Evolutionary conservation across 1,284 basidiomycete species (phyloP).

Genomic region (Tylopilus sp.): DNA sequence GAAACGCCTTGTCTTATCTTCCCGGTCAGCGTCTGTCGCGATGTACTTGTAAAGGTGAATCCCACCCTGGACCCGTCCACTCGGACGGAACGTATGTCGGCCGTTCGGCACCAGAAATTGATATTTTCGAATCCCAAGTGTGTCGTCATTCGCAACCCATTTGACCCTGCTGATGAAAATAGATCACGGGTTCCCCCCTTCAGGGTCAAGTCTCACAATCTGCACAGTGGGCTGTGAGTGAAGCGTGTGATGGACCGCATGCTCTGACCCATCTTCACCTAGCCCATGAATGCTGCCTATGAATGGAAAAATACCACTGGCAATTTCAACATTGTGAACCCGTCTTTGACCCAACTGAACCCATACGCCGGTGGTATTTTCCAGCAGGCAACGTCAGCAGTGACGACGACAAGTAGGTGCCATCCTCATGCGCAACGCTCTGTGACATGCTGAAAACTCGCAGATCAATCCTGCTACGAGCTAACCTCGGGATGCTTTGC

Average conservation of each 20-base stretch:
- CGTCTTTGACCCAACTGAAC: slow-evolving; percentile 40
- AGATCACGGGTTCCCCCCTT: slow-evolving; percentile 36
- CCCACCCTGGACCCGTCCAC: slow-evolving; percentile 61
- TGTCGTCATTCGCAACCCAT: slow-evolving; percentile 1
- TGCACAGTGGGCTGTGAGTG: slow-evolving; percentile 43
- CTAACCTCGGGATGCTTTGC: slow-evolving; percentile 37
- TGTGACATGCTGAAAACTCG: slow-evolving; percentile 4
- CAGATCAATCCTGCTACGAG: slow-evolving; percentile 35
- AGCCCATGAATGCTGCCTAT: slow-evolving; percentile 34
- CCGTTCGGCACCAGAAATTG: slow-evolving; percentile 65
- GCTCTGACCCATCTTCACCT: neutral
- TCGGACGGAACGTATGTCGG: slow-evolving; percentile 53
- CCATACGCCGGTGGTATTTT: slow-evolving; percentile 44
- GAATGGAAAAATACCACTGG: slow-evolving; percentile 39
- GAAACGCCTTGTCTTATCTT: slow-evolving; percentile 49
- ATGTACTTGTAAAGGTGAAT: slow-evolving; percentile 61
- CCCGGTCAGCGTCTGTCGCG: slow-evolving; percentile 58
- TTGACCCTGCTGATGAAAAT: slow-evolving; percentile 10
- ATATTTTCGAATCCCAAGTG: slow-evolving; percentile 60
- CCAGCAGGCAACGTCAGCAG: slow-evolving; percentile 64
- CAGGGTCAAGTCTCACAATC: slow-evolving; percentile 47
- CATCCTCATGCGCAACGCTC: neutral
- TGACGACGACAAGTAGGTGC: slow-evolving; percentile 40
- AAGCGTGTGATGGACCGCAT: slow-evolving; percentile 11
- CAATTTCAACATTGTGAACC: slow-evolving; percentile 42